Evolutionary conservation across 495 filamentous ascomycete genomes (phyloP).

Genomic region (Daldinia concentrica): DNA sequence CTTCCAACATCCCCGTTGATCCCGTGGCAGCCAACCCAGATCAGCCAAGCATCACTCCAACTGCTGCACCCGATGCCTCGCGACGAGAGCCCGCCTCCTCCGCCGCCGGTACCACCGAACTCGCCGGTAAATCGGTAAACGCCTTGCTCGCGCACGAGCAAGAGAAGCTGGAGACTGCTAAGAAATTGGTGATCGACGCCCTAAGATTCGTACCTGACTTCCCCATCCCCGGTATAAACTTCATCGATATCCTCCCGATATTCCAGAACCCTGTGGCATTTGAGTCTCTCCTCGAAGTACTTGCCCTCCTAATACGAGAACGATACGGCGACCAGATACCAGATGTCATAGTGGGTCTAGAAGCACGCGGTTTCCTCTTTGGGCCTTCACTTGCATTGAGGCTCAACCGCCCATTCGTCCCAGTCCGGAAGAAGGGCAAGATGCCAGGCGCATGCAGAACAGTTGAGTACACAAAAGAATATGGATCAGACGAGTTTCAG

Average conservation of each 20-base stretch:
- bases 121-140: constrained; percentile 91
- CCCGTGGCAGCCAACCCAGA: constrained; percentile 46
- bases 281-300: constrained; percentile 78
- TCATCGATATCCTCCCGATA: constrained; percentile 98
- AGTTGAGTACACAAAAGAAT: constrained; percentile 92
- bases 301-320: constrained; percentile 81
- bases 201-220: constrained; percentile 87
- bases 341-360: constrained; percentile 92
- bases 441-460: constrained; percentile 87
- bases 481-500: constrained; percentile 95
- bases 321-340: constrained; percentile 64
- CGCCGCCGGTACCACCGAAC: constrained; percentile 83
- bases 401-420: constrained; percentile 88
- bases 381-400: constrained; percentile 88
- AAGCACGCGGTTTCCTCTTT: constrained; percentile 95
- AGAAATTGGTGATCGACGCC: constrained; percentile 53
- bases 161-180: constrained; percentile 43
- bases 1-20: constrained; percentile 46
- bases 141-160: constrained; percentile 38
- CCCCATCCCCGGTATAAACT: constrained; percentile 91
- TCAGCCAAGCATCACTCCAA: constrained; percentile 47
- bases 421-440: constrained; percentile 96
- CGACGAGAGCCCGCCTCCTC: constrained; percentile 66
- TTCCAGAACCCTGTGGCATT: constrained; percentile 85
- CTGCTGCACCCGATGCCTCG: constrained; percentile 57